These are phyloP conservation scores for Camellia oleifera DNA, from an alignment of 179 eudicot species.

Conservation along the genomic window DNA sequence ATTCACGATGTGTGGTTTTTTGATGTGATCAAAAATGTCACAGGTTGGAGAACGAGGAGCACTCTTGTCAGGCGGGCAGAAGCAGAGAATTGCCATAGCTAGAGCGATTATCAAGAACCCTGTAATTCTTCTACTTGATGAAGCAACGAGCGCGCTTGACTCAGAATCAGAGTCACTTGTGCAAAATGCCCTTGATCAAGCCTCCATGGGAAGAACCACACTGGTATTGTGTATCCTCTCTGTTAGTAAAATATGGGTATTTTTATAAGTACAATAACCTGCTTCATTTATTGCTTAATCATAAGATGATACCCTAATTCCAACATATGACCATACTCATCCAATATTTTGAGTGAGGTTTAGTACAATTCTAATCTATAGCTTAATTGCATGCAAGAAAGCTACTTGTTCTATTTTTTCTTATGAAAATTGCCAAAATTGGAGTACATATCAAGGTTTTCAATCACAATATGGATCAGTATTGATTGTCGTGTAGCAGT, in stretches of 20 bases:
- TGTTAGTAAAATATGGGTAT: not conserved
- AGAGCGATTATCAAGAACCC: conserved; percentile 58
- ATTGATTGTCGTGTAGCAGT: too few species aligned
- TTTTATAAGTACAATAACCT: not conserved
- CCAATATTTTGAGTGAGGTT: not conserved
- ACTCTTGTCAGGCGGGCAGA: conserved; percentile 56
- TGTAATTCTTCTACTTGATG: conserved; percentile 50
- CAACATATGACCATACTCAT: not conserved
- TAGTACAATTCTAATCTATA: not conserved
- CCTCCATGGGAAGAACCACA: conserved; percentile 60
- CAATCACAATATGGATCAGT: too few species aligned
- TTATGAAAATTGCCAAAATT: not conserved
- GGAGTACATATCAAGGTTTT: too few species aligned
- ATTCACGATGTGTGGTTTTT: not conserved
- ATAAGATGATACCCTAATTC: not conserved
- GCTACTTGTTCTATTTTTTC: not conserved
- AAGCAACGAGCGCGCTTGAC: conserved; percentile 66
- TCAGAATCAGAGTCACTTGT: conserved; percentile 54
- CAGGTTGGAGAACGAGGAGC: conserved; percentile 61
- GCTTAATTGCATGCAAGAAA: not conserved
- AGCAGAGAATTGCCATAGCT: conserved; percentile 58
- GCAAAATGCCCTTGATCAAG: conserved; percentile 56
- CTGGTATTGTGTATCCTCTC: conserved; percentile 23
- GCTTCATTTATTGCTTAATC: too few species aligned
- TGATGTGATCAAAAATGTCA: not conserved